phyloP scores from a whole-genome alignment of 2,329 filamentous ascomycete species.

The Epichloe sylvatica region DNA sequence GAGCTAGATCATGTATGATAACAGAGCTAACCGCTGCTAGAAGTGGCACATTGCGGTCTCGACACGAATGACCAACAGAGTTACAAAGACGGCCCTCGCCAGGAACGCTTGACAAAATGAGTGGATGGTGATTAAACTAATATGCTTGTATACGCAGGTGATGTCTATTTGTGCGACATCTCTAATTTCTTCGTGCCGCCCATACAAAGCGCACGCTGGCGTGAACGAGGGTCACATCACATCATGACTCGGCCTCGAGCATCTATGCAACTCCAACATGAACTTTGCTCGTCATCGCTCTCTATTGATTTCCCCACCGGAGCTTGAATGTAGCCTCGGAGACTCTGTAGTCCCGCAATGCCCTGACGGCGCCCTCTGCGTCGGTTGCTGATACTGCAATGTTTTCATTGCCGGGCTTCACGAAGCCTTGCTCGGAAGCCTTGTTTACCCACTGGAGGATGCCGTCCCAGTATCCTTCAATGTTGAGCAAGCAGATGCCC shows the following conservation, averaged over 20 bases:
- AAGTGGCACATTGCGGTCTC: background rate
- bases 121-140: background rate
- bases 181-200: background rate
- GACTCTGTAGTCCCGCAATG: constrained; percentile 60
- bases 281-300: background rate
- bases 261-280: background rate
- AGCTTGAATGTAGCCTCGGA: constrained; percentile 65
- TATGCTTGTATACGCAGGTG: no score
- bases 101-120: background rate
- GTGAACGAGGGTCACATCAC: background rate
- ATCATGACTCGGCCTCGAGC: background rate
- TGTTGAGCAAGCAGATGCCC: constrained; percentile 70
- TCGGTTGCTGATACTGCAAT: constrained; percentile 68
- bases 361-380: constrained; percentile 56
- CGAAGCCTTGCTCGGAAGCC: constrained; percentile 63
- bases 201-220: background rate
- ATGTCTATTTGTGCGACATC: background rate
- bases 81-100: background rate
- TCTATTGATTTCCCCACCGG: constrained; percentile 60
- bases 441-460: constrained; percentile 68
- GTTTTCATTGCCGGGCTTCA: constrained; percentile 51
- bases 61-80: background rate
- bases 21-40: constrained; percentile 12
- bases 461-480: constrained; percentile 86
- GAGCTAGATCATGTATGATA: constrained; percentile 24